Percentiles rank a stretch among this genome's conserved stretches.
phyloP scores from a whole-genome alignment of 768 basidiomycete genomes.

The Trametes coccinea region DNA sequence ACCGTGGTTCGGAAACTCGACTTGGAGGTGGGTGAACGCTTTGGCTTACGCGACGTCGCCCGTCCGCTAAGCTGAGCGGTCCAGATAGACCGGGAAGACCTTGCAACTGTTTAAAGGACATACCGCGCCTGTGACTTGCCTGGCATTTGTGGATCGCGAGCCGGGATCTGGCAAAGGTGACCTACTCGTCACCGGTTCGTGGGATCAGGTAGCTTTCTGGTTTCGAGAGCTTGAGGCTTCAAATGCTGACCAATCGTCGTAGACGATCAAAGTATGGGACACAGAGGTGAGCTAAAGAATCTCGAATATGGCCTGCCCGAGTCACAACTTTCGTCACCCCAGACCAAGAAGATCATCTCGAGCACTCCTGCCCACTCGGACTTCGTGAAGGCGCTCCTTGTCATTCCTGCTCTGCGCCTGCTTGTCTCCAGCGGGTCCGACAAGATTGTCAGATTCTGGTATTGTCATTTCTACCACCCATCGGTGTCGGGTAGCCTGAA shows the following conservation, averaged over 20 bases:
- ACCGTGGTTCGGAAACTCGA: constrained; percentile 71
- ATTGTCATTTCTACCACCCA: constrained; percentile 25
- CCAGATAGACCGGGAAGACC: constrained; percentile 73
- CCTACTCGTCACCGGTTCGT: constrained; percentile 85
- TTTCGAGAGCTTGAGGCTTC: background rate
- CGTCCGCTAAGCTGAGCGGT: constrained; percentile 6
- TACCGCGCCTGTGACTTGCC: constrained; percentile 81
- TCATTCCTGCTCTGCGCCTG: constrained; percentile 63
- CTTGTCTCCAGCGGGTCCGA: constrained; percentile 90
- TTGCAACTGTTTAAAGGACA: constrained; percentile 80
- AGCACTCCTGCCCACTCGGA: constrained; percentile 81
- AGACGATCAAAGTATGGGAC: constrained; percentile 92
- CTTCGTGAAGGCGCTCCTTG: constrained; percentile 84
- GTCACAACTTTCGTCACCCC: background rate
- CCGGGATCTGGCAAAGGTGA: constrained; percentile 42
- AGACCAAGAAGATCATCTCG: constrained; percentile 73
- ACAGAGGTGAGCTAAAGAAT: constrained; percentile 50
- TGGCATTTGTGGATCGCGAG: constrained; percentile 62
- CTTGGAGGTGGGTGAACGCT: constrained; percentile 56
- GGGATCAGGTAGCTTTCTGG: constrained; percentile 69
- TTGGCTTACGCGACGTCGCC: background rate
- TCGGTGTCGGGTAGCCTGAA: background rate
- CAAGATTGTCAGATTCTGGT: constrained; percentile 88
- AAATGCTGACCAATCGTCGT: constrained; percentile 11
- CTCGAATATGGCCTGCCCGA: background rate